phyloP scores from a whole-genome alignment of 768 basidiomycete genomes.

The Paxillus ammoniavirescens region DNA sequence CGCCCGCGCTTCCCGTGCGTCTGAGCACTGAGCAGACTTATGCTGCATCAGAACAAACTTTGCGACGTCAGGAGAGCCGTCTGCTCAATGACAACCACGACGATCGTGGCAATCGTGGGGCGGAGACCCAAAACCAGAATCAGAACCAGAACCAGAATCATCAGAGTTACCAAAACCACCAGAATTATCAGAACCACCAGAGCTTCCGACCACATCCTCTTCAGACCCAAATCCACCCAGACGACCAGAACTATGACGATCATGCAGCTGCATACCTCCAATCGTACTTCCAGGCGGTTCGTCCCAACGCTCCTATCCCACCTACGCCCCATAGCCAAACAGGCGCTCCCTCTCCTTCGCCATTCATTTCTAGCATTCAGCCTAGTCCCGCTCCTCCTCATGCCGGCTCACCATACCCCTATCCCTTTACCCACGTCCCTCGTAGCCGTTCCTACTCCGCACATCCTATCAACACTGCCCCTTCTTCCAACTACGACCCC shows the following conservation, averaged over 20 bases:
- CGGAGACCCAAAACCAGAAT: conserved; percentile 16
- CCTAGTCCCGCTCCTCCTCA: conserved; percentile 54
- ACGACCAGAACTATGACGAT: conserved; percentile 66
- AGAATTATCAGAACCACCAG: conserved; percentile 6
- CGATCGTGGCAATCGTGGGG: conserved; percentile 19
- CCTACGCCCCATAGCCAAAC: conserved; percentile 79
- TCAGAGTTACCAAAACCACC: conserved; percentile 14
- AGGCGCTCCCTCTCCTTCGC: conserved; percentile 71
- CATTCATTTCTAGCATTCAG: conserved; percentile 53
- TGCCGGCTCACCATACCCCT: conserved; percentile 77
- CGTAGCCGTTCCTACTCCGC: conserved; percentile 44
- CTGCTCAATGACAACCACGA: conserved; percentile 17
- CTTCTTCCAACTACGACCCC: conserved; percentile 36
- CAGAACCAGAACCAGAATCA: conserved; percentile 5
- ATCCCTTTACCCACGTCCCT: conserved; percentile 72
- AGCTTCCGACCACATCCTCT: conserved; percentile 38
- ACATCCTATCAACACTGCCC: conserved; percentile 43
- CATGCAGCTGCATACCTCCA: conserved; percentile 58
- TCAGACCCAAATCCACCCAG: conserved; percentile 43
- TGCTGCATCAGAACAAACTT: conserved; percentile 13
- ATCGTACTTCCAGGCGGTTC: conserved; percentile 54
- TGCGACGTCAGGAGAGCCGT: conserved; percentile 21
- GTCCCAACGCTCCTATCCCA: conserved; percentile 75
- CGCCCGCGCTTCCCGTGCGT: conserved; percentile 7
- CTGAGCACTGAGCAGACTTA: conserved; percentile 16